Conservation (phyloP, 495 filamentous ascomycete species). For the Penicillium goetzii region DNA sequence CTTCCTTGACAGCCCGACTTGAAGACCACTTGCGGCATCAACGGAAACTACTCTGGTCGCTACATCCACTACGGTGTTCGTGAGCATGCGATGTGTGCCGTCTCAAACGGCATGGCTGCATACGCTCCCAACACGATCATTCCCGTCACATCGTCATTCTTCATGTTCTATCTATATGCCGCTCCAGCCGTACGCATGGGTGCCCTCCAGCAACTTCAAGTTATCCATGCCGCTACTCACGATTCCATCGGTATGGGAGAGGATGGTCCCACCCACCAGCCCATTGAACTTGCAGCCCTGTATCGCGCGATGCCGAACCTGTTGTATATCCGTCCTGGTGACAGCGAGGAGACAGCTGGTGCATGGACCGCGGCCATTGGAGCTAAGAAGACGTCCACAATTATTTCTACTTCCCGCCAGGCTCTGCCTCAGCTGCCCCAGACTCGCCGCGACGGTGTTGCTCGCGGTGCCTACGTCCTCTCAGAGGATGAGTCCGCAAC, state of each 20-base stretch:
- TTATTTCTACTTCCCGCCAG: slow-evolving; percentile 56
- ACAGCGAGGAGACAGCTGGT: slow-evolving; percentile 60
- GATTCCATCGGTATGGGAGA: slow-evolving; percentile 63
- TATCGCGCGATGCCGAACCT: slow-evolving; percentile 66
- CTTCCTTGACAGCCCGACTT: slow-evolving; percentile 40
- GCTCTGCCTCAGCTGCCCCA: slow-evolving; percentile 45
- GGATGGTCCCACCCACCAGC: slow-evolving; percentile 65
- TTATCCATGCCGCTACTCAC: slow-evolving; percentile 64
- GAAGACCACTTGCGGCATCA: slow-evolving; percentile 48
- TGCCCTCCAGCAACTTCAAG: slow-evolving; percentile 57
- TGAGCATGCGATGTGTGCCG: slow-evolving; percentile 56
- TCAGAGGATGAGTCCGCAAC: slow-evolving; percentile 43
- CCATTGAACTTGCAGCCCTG: slow-evolving; percentile 58
- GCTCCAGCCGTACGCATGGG: slow-evolving; percentile 64
- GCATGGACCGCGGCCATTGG: slow-evolving; percentile 56
- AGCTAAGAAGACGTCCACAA: slow-evolving; percentile 47
- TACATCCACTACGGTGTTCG: slow-evolving; percentile 56
- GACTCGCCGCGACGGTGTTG: slow-evolving; percentile 46
- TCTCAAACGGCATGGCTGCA: slow-evolving; percentile 58
- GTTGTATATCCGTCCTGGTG: slow-evolving; percentile 59
- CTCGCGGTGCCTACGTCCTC: slow-evolving; percentile 53
- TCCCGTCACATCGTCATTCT: slow-evolving; percentile 57
- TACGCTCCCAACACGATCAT: slow-evolving; percentile 54
- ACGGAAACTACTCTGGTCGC: slow-evolving; percentile 53
- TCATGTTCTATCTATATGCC: slow-evolving; percentile 67